Percentiles rank a stretch among this genome's conserved stretches.
Evolutionary conservation across 2,329 filamentous ascomycete species (phyloP).

Genomic region (Talaromyces sp.): DNA sequence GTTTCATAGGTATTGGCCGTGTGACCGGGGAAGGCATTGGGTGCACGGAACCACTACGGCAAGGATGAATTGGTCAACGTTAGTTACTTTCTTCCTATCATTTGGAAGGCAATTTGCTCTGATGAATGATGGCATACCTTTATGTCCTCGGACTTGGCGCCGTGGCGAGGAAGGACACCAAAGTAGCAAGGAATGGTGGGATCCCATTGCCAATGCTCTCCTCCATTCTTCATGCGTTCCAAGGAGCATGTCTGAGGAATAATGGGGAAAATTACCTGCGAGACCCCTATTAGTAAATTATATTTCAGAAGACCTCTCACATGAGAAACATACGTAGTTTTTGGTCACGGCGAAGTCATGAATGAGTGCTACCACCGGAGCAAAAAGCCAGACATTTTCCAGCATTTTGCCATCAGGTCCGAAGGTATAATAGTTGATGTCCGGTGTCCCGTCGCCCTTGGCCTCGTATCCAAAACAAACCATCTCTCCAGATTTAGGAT

Average conservation of each 20-base stretch:
- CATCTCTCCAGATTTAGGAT: conserved; percentile 57
- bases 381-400: conserved; percentile 38
- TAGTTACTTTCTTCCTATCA: not conserved
- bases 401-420: conserved; percentile 31
- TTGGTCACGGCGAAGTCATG: conserved; percentile 49
- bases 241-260: conserved; percentile 40
- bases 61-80: no score
- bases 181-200: conserved; percentile 33
- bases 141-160: conserved; percentile 34
- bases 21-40: conserved; percentile 41
- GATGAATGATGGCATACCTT: conserved; percentile 22
- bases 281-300: not conserved
- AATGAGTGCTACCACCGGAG: conserved; percentile 44
- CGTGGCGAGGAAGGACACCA: conserved; percentile 30
- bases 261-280: conserved; percentile 40
- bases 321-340: conserved; percentile 34
- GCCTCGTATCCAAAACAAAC: conserved; percentile 56
- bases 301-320: not conserved
- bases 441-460: conserved; percentile 42
- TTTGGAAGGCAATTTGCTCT: not conserved
- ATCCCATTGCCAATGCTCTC: conserved; percentile 46
- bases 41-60: conserved; percentile 46
- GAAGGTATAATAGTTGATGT: conserved; percentile 42
- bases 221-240: conserved; percentile 43
- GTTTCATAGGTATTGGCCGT: conserved; percentile 43